Percentiles rank a stretch among this genome's conserved stretches.
phyloP scores from a whole-genome alignment of 192 early-diverging fungal genomes.

The Coemansia sp. region DNA sequence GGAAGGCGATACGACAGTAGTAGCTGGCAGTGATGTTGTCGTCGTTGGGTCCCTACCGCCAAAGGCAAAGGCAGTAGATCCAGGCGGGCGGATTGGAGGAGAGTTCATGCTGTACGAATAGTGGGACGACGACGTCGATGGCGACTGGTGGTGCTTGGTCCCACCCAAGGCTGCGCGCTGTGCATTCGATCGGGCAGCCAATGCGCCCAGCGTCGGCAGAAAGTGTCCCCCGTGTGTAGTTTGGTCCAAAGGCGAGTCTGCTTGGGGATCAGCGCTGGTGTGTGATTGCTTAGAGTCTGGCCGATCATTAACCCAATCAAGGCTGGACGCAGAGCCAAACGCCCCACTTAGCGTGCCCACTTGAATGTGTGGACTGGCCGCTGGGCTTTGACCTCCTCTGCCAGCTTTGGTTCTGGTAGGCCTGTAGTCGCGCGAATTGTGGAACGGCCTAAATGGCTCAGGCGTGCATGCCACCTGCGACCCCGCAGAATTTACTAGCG shows the following conservation, averaged over 20 bases:
- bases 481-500: constrained; percentile 3
- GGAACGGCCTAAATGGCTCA: constrained; percentile 21
- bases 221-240: constrained; percentile 28
- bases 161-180: background rate
- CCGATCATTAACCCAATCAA: constrained; percentile 43
- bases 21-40: constrained; percentile 12
- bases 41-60: constrained; percentile 12
- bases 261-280: constrained; percentile 35
- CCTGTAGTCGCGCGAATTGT: constrained; percentile 22
- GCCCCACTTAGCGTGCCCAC: constrained; percentile 36
- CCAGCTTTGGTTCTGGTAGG: constrained; percentile 15
- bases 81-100: constrained; percentile 22
- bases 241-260: constrained; percentile 45
- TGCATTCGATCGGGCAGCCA: constrained; percentile 3
- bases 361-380: constrained; percentile 23
- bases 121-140: constrained; percentile 45
- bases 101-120: constrained; percentile 34
- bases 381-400: constrained; percentile 16
- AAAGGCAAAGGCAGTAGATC: constrained; percentile 13
- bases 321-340: constrained; percentile 43
- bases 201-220: constrained; percentile 28
- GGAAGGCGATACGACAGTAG: constrained; percentile 10
- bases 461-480: constrained; percentile 18
- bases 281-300: constrained; percentile 41
- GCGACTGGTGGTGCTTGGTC: constrained; percentile 42